A percentile compares a stretch with the other conserved stretches of the same genome.
Evolutionary conservation across 2,329 filamentous ascomycete species (phyloP).

Genomic region (Penicillium sp.): DNA sequence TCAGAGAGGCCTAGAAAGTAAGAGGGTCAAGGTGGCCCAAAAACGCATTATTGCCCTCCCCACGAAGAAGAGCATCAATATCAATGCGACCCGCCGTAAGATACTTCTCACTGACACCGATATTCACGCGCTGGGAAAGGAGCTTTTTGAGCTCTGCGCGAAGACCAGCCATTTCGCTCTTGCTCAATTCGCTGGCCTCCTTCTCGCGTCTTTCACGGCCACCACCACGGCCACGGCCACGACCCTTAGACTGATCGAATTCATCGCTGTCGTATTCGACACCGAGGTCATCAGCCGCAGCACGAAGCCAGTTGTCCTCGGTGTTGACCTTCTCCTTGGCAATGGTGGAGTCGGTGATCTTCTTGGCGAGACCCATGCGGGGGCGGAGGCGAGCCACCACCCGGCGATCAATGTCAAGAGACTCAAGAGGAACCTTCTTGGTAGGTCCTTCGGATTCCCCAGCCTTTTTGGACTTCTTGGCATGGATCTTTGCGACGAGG

Average conservation of each 20-base stretch:
- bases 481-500: slow-evolving; percentile 83
- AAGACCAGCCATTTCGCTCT: slow-evolving; percentile 67
- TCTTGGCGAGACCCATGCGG: slow-evolving; percentile 76
- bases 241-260: slow-evolving; percentile 63
- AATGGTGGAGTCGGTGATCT: slow-evolving; percentile 73
- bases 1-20: slow-evolving; percentile 29
- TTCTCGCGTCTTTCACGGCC: slow-evolving; percentile 72
- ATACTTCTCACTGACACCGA: slow-evolving; percentile 84
- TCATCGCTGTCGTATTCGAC: slow-evolving; percentile 92
- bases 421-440: slow-evolving; percentile 63
- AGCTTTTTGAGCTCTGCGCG: slow-evolving; percentile 69
- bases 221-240: slow-evolving; percentile 69
- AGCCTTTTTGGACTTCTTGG: slow-evolving; percentile 48
- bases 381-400: slow-evolving; percentile 72
- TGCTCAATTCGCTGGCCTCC: slow-evolving; percentile 63
- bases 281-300: slow-evolving; percentile 84
- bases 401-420: slow-evolving; percentile 76
- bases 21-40: slow-evolving; percentile 55
- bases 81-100: slow-evolving; percentile 81
- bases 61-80: slow-evolving; percentile 67
- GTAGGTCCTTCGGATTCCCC: slow-evolving; percentile 41
- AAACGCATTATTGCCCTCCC: slow-evolving; percentile 62
- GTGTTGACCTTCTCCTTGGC: slow-evolving; percentile 84
- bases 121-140: slow-evolving; percentile 70
- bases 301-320: slow-evolving; percentile 78